Evolutionary conservation across 1,284 basidiomycete genomes (phyloP).

Genomic region (Ganoderma sinense): DNA sequence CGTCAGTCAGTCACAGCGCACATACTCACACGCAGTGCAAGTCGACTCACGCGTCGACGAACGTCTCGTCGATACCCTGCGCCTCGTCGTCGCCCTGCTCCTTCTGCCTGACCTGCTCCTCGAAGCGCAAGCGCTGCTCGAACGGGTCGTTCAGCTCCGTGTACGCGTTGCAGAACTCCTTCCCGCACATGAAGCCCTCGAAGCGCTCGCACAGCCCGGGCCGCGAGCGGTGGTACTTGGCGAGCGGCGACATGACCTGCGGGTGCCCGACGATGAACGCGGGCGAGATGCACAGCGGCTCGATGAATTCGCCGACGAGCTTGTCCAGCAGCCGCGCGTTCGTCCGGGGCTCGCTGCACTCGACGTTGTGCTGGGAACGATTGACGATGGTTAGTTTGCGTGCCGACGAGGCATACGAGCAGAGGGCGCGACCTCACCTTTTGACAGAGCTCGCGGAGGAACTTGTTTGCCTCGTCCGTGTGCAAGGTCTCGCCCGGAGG

Average conservation of each 20-base stretch:
- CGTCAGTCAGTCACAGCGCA: conserved; percentile 12
- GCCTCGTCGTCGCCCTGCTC: conserved; percentile 98
- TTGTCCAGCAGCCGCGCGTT: conserved; percentile 97
- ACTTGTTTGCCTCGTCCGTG: conserved; percentile 89
- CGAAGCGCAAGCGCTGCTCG: conserved; percentile 95
- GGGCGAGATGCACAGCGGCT: conserved; percentile 95
- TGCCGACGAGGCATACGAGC: too few species aligned
- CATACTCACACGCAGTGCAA: conserved; percentile 3
- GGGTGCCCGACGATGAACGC: conserved; percentile 99
- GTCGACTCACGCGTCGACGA: conserved; percentile 83
- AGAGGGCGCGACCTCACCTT: conserved; percentile 61
- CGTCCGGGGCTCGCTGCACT: conserved; percentile 95
- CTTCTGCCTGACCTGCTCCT: conserved; percentile 93
- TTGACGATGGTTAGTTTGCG: conserved; percentile 15
- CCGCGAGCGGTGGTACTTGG: conserved; percentile 94
- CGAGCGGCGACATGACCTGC: conserved; percentile 99
- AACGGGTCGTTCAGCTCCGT: conserved; percentile 99
- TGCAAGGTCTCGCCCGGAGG: conserved; percentile 93
- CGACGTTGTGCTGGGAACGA: conserved; percentile 85
- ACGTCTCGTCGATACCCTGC: conserved; percentile 95
- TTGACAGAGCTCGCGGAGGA: conserved; percentile 84
- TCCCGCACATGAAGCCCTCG: conserved; percentile 98
- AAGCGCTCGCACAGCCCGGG: conserved; percentile 98
- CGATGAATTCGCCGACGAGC: conserved; percentile 98
- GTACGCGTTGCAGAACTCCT: conserved; percentile 98